Evolutionary conservation across 306 rosid species (phyloP), one percentile per base, ranked within the genome.

Genomic region (Castanospermum australe): DNA sequence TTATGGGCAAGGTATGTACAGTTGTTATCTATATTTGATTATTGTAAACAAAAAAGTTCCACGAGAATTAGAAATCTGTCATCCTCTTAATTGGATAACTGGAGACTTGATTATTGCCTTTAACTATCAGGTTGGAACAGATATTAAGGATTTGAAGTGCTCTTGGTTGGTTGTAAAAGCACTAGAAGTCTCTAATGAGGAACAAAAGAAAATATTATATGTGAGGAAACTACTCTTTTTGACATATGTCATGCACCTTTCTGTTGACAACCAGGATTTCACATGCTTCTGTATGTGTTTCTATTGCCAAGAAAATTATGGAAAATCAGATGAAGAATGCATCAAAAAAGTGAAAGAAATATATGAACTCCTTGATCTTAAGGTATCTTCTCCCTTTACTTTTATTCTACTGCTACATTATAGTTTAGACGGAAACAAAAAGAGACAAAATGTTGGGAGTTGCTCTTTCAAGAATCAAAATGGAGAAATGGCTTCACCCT

Each of bases 161-260:
- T 89, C 93, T 60, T 89, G 91, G 93, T 21, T 89, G 84, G 85
- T 87, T 9, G 90, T 87, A 69, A 89, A 87, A 71, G 90, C 93
- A 25, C 42, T 89, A 35, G 93, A 89, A 47, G 71, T 75, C 45
- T 4, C 82, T 51, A 81, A 59, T 4, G 85, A 87, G 42, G 84
- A 85, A 45, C 91, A 89, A 61, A 87, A 85, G 86, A 85, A 63
- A 77, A 11, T 81, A 0, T 57, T 89, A 73, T 57, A 59, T 75
- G 93, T 87, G 76, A 89, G 86, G 42, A 30, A 38, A 25, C 72
- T 28, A 24, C 47, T 14, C 4, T 4, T 20, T 56, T 17, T 32
- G 20, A n/a, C n/a, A n/a, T 44, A 22, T 0, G 4, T 80, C 12
- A 22, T 33, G 44, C 50, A 15, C 2, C 5, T 71, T 25, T 62